These are phyloP conservation scores for Fabrea salina DNA, from an alignment of 169 alveolate genomes.

Conservation along the genomic window DNA sequence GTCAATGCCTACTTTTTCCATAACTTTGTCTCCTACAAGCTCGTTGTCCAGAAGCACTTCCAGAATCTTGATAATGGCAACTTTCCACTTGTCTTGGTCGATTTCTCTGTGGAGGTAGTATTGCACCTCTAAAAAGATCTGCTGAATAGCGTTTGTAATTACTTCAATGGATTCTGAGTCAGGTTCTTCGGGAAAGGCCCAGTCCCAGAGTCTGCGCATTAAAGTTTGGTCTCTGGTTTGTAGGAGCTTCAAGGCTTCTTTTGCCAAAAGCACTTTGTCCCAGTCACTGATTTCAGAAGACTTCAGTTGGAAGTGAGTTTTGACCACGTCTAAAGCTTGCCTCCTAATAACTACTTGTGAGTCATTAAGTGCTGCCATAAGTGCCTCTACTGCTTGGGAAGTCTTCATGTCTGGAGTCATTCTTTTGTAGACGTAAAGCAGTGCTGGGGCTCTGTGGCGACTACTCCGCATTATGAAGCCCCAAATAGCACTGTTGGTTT, in stretches of 20 bases:
- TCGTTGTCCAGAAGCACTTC: slow-evolving; percentile 8
- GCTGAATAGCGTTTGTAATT: neutral
- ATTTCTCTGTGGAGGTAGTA: neutral
- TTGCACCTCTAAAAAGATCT: neutral
- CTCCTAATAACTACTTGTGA: neutral
- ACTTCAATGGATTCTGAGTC: neutral
- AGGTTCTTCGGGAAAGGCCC: slow-evolving; percentile 6
- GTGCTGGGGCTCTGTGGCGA: neutral
- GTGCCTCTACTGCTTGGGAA: neutral
- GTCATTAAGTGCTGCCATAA: neutral
- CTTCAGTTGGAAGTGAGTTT: slow-evolving; percentile 1
- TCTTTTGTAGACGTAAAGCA: slow-evolving; percentile 17
- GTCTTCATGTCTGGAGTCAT: too few species aligned
- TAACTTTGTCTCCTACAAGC: neutral
- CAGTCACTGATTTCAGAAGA: neutral
- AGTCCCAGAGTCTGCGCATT: slow-evolving; percentile 18
- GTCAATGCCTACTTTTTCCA: neutral
- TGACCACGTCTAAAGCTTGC: slow-evolving; percentile 16
- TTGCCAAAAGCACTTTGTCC: neutral
- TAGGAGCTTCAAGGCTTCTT: neutral
- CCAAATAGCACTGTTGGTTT: neutral
- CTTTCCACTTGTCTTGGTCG: too few species aligned
- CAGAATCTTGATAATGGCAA: neutral
- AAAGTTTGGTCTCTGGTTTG: neutral
- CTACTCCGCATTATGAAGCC: neutral